These are phyloP conservation scores for Phaeoacremonium minimum DNA, from an alignment of 2,329 filamentous ascomycete species.

Conservation along the genomic window DNA sequence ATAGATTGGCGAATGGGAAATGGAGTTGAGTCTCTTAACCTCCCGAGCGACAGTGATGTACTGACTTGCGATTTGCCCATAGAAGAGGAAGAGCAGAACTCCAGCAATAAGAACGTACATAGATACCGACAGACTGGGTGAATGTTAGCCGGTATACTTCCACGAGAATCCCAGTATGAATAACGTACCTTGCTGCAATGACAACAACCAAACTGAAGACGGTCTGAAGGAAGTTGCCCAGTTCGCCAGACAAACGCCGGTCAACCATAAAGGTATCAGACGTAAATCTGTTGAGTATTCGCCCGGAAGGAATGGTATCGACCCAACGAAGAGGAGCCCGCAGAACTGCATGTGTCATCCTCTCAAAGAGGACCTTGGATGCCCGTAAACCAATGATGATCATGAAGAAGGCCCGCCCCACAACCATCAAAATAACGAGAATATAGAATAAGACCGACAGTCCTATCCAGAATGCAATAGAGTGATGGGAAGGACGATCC, in stretches of 20 bases:
- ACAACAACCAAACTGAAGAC: conserved; percentile 26
- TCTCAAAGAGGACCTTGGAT: conserved; percentile 22
- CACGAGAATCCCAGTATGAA: too few relatives aligned
- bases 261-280: conserved; percentile 33
- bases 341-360: conserved; percentile 29
- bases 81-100: conserved; percentile 25
- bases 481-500: conserved; percentile 8
- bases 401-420: conserved; percentile 17
- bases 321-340: conserved; percentile 33
- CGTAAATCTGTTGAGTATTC: conserved; percentile 37
- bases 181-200: conserved; percentile 26
- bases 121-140: conserved; percentile 23
- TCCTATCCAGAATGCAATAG: conserved; percentile 19
- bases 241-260: conserved; percentile 21
- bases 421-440: conserved; percentile 13
- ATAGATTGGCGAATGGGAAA: conserved; percentile 34
- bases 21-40: conserved; percentile 35
- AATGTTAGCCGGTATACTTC: conserved; percentile 23
- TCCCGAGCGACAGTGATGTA: conserved; percentile 33
- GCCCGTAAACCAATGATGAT: conserved; percentile 23
- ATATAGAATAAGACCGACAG: conserved; percentile 23
- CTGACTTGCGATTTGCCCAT: conserved; percentile 23
- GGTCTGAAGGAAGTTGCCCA: conserved; percentile 20
- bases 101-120: conserved; percentile 29
- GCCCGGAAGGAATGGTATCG: conserved; percentile 32